A percentile compares a stretch with the other conserved stretches of the same genome.
These are phyloP conservation scores for Talaromyces liani DNA, from an alignment of 495 filamentous ascomycete species.

Conservation along the genomic window DNA sequence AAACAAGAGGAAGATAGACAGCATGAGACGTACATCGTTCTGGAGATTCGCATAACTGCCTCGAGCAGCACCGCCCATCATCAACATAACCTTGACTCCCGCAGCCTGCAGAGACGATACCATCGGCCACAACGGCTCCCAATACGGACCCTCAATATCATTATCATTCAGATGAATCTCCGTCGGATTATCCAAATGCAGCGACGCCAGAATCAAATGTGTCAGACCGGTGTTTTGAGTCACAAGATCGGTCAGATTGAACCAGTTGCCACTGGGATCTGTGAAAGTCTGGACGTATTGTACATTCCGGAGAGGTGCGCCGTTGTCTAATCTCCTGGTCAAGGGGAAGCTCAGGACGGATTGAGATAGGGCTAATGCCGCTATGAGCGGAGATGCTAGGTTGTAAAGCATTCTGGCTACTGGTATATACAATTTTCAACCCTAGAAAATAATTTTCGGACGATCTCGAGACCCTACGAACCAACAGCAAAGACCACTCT, in stretches of 20 bases:
- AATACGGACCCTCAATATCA: conserved; percentile 39
- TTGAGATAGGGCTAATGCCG: neutral
- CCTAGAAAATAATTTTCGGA: neutral
- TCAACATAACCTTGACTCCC: conserved; percentile 66
- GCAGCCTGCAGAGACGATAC: conserved; percentile 50
- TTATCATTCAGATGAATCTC: conserved; percentile 67
- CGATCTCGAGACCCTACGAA: neutral
- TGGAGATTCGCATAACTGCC: conserved; percentile 63
- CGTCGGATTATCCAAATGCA: conserved; percentile 63
- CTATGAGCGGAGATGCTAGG: neutral
- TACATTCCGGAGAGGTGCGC: neutral
- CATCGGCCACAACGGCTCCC: conserved; percentile 60
- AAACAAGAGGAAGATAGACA: neutral
- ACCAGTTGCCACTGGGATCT: neutral
- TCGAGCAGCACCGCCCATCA: conserved; percentile 73
- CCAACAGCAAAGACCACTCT: neutral
- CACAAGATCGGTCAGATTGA: neutral
- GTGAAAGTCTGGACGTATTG: conserved; percentile 6
- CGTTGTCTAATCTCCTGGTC: neutral
- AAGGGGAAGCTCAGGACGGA: neutral
- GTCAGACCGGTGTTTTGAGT: conserved; percentile 45
- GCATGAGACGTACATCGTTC: conserved; percentile 24
- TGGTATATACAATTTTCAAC: neutral
- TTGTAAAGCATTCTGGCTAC: neutral
- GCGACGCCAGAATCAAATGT: conserved; percentile 70